Evolutionary conservation across 257 asterid species (phyloP).

Genomic region (Verbena officinalis): DNA sequence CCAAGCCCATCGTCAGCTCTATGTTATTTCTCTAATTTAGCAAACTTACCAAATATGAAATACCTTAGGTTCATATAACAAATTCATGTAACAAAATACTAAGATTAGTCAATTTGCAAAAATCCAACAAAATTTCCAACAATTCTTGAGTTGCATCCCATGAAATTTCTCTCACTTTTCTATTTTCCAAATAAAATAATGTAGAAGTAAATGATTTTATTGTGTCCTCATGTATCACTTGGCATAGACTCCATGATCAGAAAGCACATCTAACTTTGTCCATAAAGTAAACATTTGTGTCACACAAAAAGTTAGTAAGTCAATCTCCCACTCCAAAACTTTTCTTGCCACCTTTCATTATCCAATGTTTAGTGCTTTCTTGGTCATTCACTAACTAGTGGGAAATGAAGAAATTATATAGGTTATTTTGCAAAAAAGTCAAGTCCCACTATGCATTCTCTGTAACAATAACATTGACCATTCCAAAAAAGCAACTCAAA

Average conservation of each 20-base stretch:
- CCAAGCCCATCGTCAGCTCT: no score
- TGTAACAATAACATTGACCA: not conserved
- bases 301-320: slow-evolving; percentile 21
- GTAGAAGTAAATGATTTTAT: not conserved
- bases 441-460: slow-evolving; percentile 9
- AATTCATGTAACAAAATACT: no score
- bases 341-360: slow-evolving; percentile 8
- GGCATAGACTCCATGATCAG: not conserved
- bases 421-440: slow-evolving; percentile 10
- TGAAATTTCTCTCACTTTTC: no score
- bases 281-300: not conserved
- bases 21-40: no score
- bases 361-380: slow-evolving; percentile 28
- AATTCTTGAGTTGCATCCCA: no score
- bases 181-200: no score
- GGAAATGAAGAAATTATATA: slow-evolving; percentile 1
- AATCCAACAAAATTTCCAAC: no score
- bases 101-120: no score
- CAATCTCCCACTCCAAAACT: slow-evolving; percentile 30
- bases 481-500: not conserved
- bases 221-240: not conserved
- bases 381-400: slow-evolving; percentile 27
- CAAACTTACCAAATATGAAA: no score
- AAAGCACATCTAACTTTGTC: not conserved
- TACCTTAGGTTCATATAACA: no score